Conservation (phyloP, 2,329 filamentous ascomycete genomes). For the Alternaria triticina region DNA sequence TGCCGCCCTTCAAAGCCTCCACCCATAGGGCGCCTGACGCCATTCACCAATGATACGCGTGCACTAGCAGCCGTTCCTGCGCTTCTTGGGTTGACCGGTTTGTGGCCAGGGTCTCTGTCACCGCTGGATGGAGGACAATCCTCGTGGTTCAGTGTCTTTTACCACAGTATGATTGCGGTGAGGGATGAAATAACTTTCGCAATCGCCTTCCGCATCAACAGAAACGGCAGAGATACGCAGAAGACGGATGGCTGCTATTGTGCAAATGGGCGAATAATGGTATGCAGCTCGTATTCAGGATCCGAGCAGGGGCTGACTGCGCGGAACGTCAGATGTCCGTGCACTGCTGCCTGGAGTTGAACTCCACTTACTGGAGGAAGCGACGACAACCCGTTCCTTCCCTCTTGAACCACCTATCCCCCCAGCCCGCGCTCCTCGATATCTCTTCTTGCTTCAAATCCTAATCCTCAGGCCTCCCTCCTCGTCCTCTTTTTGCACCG, state of each 20-base stretch:
- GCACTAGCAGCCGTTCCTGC: slow-evolving; percentile 27
- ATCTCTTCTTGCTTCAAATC: slow-evolving; percentile 20
- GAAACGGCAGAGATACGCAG: not conserved
- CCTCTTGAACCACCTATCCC: slow-evolving; percentile 26
- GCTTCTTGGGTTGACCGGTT: slow-evolving; percentile 30
- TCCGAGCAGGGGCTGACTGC: slow-evolving; percentile 9
- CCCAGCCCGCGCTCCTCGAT: slow-evolving; percentile 23
- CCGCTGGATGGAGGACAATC: not conserved
- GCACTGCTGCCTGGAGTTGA: slow-evolving; percentile 1
- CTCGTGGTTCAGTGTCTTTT: not conserved
- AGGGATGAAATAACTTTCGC: not conserved
- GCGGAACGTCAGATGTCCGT: not conserved
- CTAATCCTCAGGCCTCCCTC: slow-evolving; percentile 39
- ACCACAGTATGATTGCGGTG: not conserved
- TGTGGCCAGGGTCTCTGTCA: slow-evolving; percentile 6
- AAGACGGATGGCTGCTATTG: not conserved
- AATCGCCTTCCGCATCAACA: not conserved
- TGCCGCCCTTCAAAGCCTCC: slow-evolving; percentile 16
- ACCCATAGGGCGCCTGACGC: slow-evolving; percentile 7
- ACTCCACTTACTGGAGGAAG: slow-evolving; percentile 8
- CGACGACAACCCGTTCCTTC: slow-evolving; percentile 21
- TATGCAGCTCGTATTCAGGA: slow-evolving; percentile 20
- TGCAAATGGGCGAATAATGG: slow-evolving; percentile 25
- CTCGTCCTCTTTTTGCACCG: slow-evolving; percentile 23
- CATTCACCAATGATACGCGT: slow-evolving; percentile 17